Conservation (phyloP, 2,329 filamentous ascomycete genomes). For the Oidium heveae region DNA sequence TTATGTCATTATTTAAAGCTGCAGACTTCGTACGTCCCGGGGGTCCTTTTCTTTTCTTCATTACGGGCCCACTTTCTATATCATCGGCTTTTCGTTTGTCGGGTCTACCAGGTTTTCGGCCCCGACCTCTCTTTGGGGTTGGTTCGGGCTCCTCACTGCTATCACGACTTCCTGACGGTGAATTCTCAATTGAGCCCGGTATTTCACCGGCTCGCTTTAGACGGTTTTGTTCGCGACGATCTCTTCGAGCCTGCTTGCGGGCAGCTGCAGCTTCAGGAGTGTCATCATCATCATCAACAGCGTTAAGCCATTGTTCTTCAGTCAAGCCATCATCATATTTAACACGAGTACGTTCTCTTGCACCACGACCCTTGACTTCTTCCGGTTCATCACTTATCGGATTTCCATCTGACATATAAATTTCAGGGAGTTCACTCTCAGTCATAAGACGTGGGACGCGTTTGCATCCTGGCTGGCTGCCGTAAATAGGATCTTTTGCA, state of each 20-base stretch:
- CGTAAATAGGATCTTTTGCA: constrained; percentile 39
- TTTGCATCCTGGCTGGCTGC: constrained; percentile 35
- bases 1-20: constrained; percentile 22
- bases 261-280: constrained; percentile 78
- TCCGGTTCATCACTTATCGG: constrained; percentile 57
- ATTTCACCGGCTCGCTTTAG: constrained; percentile 25
- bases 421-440: constrained; percentile 75
- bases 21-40: constrained; percentile 38
- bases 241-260: constrained; percentile 65
- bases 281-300: constrained; percentile 91
- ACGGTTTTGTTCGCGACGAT: constrained; percentile 55
- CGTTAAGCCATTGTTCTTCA: constrained; percentile 96
- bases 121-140: constrained; percentile 53
- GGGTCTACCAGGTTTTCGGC: constrained; percentile 43
- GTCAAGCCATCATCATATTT: constrained; percentile 93
- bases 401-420: constrained; percentile 73
- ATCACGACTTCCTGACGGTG: constrained; percentile 50
- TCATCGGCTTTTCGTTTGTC: constrained; percentile 68
- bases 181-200: constrained; percentile 28
- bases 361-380: constrained; percentile 62
- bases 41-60: constrained; percentile 54
- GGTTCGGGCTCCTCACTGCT: constrained; percentile 61
- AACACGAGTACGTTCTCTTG: constrained; percentile 80
- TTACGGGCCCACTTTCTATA: constrained; percentile 35
- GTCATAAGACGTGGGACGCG: constrained; percentile 54